Base-by-base conservation (phyloP, 1,139 yeast genomes). In the Nakaseomyces glabratus region DNA sequence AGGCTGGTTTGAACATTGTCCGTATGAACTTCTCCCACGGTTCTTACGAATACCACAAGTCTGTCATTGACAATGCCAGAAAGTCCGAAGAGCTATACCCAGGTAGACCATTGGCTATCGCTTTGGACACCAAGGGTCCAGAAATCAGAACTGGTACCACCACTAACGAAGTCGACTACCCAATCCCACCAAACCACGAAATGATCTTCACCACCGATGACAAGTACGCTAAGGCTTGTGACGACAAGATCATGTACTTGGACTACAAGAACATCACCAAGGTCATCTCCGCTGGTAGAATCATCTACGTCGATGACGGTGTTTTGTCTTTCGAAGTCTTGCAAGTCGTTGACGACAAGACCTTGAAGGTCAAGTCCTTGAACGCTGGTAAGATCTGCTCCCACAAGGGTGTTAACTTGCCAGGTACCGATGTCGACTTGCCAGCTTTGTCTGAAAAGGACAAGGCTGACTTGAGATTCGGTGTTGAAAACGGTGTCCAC, bases 11-110 rank as follows among this genome's bases (percentile, higher is more conserved):
- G 55, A 90, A 88, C 74, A 84, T 90, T 61, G 97, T 84, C 38
- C 81, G 98, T 65, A 86, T 90, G 96, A 93, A 90, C 80, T 90
- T 93, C 68, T 84, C 95, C 47, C 98, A 93, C 68, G 99, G 98
- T 55, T 73, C 93, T 39, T 77, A 93, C 68, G 95, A 84, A 56
- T 90, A 90, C 76, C 98, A 90, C 67, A 95, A 88, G 68, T 69
- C 85, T 44, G 98, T 93, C 54, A 69, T 90, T 64, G 96, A 90
- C 73, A 88, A 90, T 61, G 85, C 96, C 52, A 82, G 93, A 68
- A 78, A 84, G 65, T 86, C 97, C 42, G 96, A 84, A 66, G 78
- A 78, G 63, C 63, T 80, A 41, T 86, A 80, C 65, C 76, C 82
- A 47, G 97, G 97, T 54, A 82, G 97, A 70, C 98, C 97, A 37